A percentile compares a stretch with the other conserved stretches of the same genome.
Conservation (phyloP, 805 yeast genomes). For the Candida oleophila region DNA sequence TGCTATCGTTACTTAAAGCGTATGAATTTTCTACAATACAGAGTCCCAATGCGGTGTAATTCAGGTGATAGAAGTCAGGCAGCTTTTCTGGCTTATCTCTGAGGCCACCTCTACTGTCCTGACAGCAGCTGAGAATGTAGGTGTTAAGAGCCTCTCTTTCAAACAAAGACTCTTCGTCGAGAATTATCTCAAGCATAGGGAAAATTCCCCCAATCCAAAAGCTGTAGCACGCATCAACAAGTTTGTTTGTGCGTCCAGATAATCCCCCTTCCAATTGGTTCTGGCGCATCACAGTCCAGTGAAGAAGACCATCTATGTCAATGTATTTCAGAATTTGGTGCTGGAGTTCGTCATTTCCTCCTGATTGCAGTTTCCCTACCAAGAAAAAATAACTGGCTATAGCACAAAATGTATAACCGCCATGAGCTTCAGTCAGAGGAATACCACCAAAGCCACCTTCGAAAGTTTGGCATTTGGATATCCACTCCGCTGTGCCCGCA, state of each 20-base stretch:
- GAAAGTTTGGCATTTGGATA: constrained; percentile 74
- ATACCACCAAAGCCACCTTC: constrained; percentile 95
- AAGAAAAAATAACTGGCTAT: constrained; percentile 56
- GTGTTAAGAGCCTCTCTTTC: constrained; percentile 58
- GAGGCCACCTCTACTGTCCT: constrained; percentile 68
- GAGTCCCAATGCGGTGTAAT: constrained; percentile 78
- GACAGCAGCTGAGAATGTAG: constrained; percentile 78
- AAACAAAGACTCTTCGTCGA: constrained; percentile 27
- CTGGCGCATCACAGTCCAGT: constrained; percentile 77
- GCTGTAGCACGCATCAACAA: constrained; percentile 95
- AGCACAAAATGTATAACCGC: constrained; percentile 94
- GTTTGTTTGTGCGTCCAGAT: constrained; percentile 85
- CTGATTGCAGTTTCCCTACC: constrained; percentile 36
- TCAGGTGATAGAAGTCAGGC: constrained; percentile 89
- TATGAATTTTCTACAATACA: constrained; percentile 53
- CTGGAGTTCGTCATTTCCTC: constrained; percentile 7
- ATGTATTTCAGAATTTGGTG: constrained; percentile 27
- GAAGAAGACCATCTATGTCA: constrained; percentile 48
- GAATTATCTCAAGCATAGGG: constrained; percentile 59
- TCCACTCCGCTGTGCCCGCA: constrained; percentile 56
- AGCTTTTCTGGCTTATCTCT: constrained; percentile 81
- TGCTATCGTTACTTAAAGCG: constrained; percentile 7
- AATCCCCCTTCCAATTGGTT: constrained; percentile 78
- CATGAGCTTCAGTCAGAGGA: constrained; percentile 86
- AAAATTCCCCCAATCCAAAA: constrained; percentile 90